Evolutionary conservation across 2,329 filamentous ascomycete species (phyloP).

Genomic region (Ophiocordyceps camponoti-saundersi): DNA sequence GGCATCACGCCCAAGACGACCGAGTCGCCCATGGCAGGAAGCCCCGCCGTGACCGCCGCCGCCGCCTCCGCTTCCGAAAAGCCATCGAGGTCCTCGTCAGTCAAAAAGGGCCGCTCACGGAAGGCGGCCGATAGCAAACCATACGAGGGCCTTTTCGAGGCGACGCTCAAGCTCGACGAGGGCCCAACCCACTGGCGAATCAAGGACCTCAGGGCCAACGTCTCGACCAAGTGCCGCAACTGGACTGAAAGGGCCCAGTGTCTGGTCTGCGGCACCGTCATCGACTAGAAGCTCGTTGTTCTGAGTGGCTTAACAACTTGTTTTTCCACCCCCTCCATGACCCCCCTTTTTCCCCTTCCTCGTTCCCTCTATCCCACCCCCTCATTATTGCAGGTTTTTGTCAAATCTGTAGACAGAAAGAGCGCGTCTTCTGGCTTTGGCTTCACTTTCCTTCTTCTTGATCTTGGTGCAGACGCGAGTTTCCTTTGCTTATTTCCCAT

Average conservation of each 20-base stretch:
- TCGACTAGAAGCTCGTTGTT: constrained; percentile 13
- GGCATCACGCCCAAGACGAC: constrained; percentile 13
- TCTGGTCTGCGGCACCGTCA: constrained; percentile 28
- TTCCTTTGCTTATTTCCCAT: too few species aligned
- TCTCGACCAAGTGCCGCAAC: constrained; percentile 29
- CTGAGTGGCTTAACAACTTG: neutral
- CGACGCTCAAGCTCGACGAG: constrained; percentile 26
- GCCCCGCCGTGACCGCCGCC: constrained; percentile 7
- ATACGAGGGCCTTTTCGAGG: constrained; percentile 35
- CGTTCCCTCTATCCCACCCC: too few species aligned
- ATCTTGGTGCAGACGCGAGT: too few species aligned
- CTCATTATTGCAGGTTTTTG: neutral
- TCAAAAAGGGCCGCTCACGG: constrained; percentile 21
- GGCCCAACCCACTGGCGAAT: constrained; percentile 33
- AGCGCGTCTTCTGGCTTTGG: too few species aligned
- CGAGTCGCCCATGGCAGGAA: constrained; percentile 14
- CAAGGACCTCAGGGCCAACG: constrained; percentile 28
- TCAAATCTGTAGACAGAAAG: too few species aligned
- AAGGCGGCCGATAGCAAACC: constrained; percentile 21
- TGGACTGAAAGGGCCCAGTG: constrained; percentile 35
- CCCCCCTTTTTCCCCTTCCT: neutral
- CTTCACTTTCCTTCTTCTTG: too few species aligned
- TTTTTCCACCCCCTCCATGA: neutral
- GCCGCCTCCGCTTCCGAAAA: constrained; percentile 7
- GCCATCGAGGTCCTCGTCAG: constrained; percentile 9